Base-by-base conservation (phyloP, 2,329 filamentous ascomycete genomes). In the Aureobasidium sp. region DNA sequence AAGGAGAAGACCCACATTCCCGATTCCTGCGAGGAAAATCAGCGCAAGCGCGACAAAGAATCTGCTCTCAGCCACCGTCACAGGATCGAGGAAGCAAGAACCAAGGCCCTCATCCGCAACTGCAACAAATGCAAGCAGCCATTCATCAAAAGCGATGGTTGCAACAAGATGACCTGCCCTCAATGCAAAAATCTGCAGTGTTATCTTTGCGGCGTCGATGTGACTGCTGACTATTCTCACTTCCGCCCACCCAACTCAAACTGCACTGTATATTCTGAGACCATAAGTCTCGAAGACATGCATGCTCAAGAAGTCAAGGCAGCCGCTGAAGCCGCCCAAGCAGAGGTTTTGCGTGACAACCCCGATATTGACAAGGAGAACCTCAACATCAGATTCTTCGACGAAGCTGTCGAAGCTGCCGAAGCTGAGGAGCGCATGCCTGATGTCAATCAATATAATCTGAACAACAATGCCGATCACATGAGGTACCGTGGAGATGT, bases 71-170 rank as follows among this genome's bases (percentile, higher is more conserved):
- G 80, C 4, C 77, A 82, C 19, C 83, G 88, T 17, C 87, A 87
- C 64, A 72, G 78, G 3, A 83, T 95, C 31, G 90, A 95, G 71
- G 90, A 95, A 70, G 90, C 89, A 21, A 93, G 92, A 87, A 90
- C 88, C 2, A 80, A 81, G 17, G 90, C 90, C 1, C 68, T 95
- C 65, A 87, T 95, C 58, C 82, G 90, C 21, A 84, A 78, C 29
- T 95, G 90, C 77, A 90, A 89, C 63, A 78, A 77, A 64, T 86
- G 88, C 73, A 76, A 79, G n/a, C 82, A 84, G n/a, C 84, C 85
- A 0, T 94, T 93, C 67, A 81, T 95, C 70, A 95, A 95, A 69
- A 81, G 86, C 37, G 71, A 76, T 33, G 90, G 90, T 2, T 95
- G 90, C 75, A 95, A 95, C 74, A 92, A 92, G 73, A 89, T 95